Evolutionary conservation across 2,329 filamentous ascomycete genomes (phyloP).

Genomic region (Pseudogymnoascus sp.): DNA sequence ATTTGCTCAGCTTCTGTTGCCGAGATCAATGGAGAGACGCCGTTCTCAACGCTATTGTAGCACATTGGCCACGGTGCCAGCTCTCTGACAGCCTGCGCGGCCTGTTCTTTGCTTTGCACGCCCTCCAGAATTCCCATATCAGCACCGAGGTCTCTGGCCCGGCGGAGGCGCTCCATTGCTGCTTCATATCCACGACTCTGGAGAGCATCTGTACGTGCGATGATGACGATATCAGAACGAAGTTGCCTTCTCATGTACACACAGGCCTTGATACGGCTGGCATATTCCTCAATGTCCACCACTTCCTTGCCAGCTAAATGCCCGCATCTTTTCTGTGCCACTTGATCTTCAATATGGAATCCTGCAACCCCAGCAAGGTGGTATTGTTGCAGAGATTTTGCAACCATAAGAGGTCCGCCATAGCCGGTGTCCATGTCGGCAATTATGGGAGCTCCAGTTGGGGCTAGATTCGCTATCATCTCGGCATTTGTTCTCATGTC

Average conservation of each 20-base stretch:
- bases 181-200: constrained; percentile 49
- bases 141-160: constrained; percentile 44
- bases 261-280: constrained; percentile 46
- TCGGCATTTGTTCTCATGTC: constrained; percentile 44
- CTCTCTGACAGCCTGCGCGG: constrained; percentile 34
- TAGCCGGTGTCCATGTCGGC: constrained; percentile 47
- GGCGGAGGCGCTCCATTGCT: constrained; percentile 41
- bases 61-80: constrained; percentile 38
- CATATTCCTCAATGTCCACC: constrained; percentile 46
- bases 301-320: constrained; percentile 54
- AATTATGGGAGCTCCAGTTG: constrained; percentile 37
- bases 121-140: constrained; percentile 55
- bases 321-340: constrained; percentile 56
- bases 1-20: constrained; percentile 43
- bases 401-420: constrained; percentile 43
- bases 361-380: constrained; percentile 47
- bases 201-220: constrained; percentile 55
- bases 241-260: constrained; percentile 38
- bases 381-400: constrained; percentile 44
- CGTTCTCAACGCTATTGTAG: constrained; percentile 49
- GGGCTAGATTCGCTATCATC: constrained; percentile 43
- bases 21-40: constrained; percentile 43
- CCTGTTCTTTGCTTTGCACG: constrained; percentile 42
- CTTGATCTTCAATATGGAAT: constrained; percentile 55
- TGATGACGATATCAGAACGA: constrained; percentile 51